Base-by-base conservation (phyloP, 169 alveolate genomes). In the Plasmodium billcollinsi region DNA sequence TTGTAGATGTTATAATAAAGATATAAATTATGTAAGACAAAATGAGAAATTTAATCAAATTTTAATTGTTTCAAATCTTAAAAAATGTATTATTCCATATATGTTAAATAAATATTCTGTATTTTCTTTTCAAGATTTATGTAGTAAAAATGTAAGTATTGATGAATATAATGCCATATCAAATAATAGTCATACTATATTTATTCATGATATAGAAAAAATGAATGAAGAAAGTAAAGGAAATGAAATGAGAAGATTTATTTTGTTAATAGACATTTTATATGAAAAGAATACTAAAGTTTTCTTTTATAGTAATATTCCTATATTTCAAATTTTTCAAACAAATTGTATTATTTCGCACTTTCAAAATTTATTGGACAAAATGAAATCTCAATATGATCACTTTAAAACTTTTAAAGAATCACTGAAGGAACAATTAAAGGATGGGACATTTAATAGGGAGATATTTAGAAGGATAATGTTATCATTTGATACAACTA, bases 191-290 rank as follows among this genome's bases (percentile, higher is more conserved):
- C 58, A 69, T 47, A 80, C 90, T 20, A 21, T 80, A 54, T 80
- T 67, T 67, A 80, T 80, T 67, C 66, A 80, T 80, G 45, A 80
- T 61, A 80, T 80, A 52, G 73, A 66, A 67, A 66, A 80, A 67
- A 80, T 80, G 90, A 80, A 67, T 80, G 90, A 80, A 80, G 90
- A 80, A 29, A 67, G 21, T n/a, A 80, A 67, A 11, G 90, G 90
- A 54, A 80, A 80, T 59, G 90, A 80, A 69, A 65, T 80, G 80
- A 39, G 90, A 67, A 49, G 90, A 33, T 80, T 61, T 67, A 80
- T 80, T 26, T 69, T 80, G 49, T 71, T 80, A 54, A 80, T 80
- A 67, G 90, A 80, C 49, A 80, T 80, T 20, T 72, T 80, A 45
- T 80, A 80, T 72, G 90, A 80, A 80, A 80, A 80, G 56, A 80